Evolutionary conservation across 345 rosid species (phyloP).

Genomic region (Excoecaria agallocha): DNA sequence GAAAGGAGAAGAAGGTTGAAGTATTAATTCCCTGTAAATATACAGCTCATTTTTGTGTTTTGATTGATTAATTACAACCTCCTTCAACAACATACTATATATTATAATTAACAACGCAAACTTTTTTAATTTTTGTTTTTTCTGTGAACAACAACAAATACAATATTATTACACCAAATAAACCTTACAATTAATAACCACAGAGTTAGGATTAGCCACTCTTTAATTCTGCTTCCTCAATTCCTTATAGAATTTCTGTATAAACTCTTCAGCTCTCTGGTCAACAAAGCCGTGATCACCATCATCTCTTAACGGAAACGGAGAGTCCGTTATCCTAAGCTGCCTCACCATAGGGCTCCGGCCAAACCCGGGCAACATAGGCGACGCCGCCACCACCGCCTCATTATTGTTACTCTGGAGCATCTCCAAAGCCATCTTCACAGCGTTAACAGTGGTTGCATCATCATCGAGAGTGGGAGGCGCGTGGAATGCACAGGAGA

Average conservation of each 20-base stretch:
- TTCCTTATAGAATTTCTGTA: conserved; percentile 63
- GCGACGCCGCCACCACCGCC: conserved; percentile 58
- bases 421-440: conserved; percentile 58
- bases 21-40: conserved; percentile 7
- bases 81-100: conserved; percentile 1
- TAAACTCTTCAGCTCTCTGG: conserved; percentile 84
- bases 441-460: conserved; percentile 32
- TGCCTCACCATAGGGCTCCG: conserved; percentile 73
- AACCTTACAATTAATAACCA: neutral
- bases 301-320: conserved; percentile 60
- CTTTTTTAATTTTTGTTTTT: neutral
- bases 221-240: conserved; percentile 48
- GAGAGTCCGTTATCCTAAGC: conserved; percentile 91
- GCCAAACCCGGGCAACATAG: conserved; percentile 75
- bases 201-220: conserved; percentile 8
- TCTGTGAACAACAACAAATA: neutral
- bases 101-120: neutral
- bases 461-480: conserved; percentile 63
- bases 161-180: neutral
- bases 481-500: conserved; percentile 53
- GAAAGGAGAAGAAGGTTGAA: neutral
- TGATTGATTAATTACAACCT: neutral
- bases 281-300: conserved; percentile 58
- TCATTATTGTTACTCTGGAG: conserved; percentile 37
- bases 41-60: neutral